Percentiles rank a stretch among this genome's conserved stretches.
Conservation (phyloP, 2,329 filamentous ascomycete genomes). For the Mollisiaceae sp. region DNA sequence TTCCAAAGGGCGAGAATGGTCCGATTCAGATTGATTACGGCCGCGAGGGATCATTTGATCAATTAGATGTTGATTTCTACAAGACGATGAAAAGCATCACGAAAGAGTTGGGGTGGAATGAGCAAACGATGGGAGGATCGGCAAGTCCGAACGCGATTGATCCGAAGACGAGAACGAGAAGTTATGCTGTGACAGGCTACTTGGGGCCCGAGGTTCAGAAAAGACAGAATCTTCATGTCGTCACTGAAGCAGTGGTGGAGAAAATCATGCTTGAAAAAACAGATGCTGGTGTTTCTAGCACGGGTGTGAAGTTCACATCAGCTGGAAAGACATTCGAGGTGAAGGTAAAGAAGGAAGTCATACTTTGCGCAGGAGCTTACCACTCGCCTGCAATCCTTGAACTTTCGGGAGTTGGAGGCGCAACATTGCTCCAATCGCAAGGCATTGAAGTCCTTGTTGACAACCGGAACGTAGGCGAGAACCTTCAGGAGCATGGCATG, state of each 20-base stretch:
- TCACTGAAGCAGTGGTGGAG: constrained; percentile 87
- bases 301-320: constrained; percentile 15
- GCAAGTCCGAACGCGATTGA: constrained; percentile 24
- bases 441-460: constrained; percentile 15
- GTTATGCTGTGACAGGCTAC: constrained; percentile 33
- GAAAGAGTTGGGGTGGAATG: constrained; percentile 38
- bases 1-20: constrained; percentile 1
- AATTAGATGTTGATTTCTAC: constrained; percentile 18
- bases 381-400: constrained; percentile 42
- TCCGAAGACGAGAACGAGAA: constrained; percentile 26
- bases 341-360: constrained; percentile 38
- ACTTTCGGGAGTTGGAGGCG: constrained; percentile 42
- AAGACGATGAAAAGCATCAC: constrained; percentile 16
- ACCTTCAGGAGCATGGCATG: constrained; percentile 41
- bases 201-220: constrained; percentile 23
- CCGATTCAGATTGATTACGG: constrained; percentile 21
- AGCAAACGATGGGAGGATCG: constrained; percentile 45
- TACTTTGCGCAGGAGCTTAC: constrained; percentile 38
- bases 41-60: not conserved
- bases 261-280: constrained; percentile 54
- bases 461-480: constrained; percentile 12
- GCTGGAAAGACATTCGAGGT: constrained; percentile 16
- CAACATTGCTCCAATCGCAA: constrained; percentile 25
- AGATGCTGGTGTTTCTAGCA: not conserved
- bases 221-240: constrained; percentile 72